phyloP scores from a whole-genome alignment of 2,329 filamentous ascomycete species.

The Triangularia setosa region DNA sequence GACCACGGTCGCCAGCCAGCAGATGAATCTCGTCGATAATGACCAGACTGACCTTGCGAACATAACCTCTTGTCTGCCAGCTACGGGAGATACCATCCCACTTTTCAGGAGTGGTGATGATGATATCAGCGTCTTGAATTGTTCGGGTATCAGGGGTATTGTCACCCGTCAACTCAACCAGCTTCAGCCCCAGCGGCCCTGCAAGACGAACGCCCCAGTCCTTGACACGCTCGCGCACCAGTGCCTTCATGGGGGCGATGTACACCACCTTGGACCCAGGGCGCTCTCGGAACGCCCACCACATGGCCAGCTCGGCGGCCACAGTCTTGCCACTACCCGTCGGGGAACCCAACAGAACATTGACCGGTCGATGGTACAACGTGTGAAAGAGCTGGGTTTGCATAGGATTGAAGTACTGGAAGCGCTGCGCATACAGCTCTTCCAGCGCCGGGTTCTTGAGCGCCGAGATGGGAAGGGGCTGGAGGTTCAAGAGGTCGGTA shows the following conservation, averaged over 20 bases:
- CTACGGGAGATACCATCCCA: slow-evolving; percentile 99
- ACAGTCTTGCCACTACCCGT: slow-evolving; percentile 98
- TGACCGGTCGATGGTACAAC: slow-evolving; percentile 85
- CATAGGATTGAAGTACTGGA: slow-evolving; percentile 99
- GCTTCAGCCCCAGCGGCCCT: slow-evolving; percentile 75
- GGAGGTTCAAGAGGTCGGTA: slow-evolving; percentile 86
- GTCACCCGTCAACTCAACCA: slow-evolving; percentile 90
- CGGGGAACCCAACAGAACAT: slow-evolving; percentile 90
- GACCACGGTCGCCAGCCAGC: slow-evolving; percentile 91
- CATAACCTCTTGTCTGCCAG: slow-evolving; percentile 97
- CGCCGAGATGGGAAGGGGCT: slow-evolving; percentile 81
- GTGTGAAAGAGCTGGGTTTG: slow-evolving; percentile 98
- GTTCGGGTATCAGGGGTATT: slow-evolving; percentile 96
- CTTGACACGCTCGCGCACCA: slow-evolving; percentile 92
- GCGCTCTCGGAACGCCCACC: slow-evolving; percentile 95
- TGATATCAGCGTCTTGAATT: slow-evolving; percentile 93
- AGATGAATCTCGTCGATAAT: slow-evolving; percentile 99
- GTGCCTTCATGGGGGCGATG: slow-evolving; percentile 98
- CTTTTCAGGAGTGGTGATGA: slow-evolving; percentile 98
- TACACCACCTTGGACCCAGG: slow-evolving; percentile 98
- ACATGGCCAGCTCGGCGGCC: slow-evolving; percentile 94
- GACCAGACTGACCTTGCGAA: slow-evolving; percentile 88
- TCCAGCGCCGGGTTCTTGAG: slow-evolving; percentile 84
- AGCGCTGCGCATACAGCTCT: slow-evolving; percentile 81
- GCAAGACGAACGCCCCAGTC: slow-evolving; percentile 88